Conservation (phyloP, 768 basidiomycete species). For the Podaxis sp. region DNA sequence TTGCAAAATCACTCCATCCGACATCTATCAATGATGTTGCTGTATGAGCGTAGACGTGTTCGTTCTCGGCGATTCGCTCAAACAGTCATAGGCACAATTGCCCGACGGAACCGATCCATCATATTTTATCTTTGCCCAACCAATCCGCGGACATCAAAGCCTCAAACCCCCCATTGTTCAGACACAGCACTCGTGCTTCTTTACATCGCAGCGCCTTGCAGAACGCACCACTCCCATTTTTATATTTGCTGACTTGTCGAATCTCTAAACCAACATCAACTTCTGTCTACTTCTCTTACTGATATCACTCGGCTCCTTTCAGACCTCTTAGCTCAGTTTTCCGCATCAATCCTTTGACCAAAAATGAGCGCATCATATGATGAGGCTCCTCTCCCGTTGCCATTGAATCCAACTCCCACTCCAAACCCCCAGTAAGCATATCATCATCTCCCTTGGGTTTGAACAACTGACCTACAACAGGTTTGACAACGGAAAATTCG, state of each 20-base stretch:
- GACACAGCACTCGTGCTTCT: background rate
- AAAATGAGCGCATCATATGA: background rate
- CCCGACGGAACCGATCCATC: background rate
- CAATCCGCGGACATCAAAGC: background rate
- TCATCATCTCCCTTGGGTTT: background rate
- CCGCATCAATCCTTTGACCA: background rate
- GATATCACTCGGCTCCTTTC: background rate
- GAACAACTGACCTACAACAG: background rate
- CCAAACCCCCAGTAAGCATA: background rate
- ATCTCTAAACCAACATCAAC: background rate
- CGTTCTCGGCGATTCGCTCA: background rate
- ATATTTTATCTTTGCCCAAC: background rate
- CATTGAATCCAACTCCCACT: background rate
- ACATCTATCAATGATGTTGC: background rate
- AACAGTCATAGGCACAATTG: background rate
- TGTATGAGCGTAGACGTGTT: background rate
- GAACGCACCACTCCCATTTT: background rate
- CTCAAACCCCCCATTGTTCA: background rate
- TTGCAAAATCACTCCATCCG: background rate
- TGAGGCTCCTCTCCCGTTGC: background rate
- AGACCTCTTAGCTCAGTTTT: background rate
- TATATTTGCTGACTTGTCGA: background rate
- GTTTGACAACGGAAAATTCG: background rate
- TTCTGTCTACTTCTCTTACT: background rate
- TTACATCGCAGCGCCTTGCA: background rate